Evolutionary conservation across 2,329 filamentous ascomycete genomes (phyloP), one percentile per base, ranked within the genome.

Genomic region (Penicillium sp.): DNA sequence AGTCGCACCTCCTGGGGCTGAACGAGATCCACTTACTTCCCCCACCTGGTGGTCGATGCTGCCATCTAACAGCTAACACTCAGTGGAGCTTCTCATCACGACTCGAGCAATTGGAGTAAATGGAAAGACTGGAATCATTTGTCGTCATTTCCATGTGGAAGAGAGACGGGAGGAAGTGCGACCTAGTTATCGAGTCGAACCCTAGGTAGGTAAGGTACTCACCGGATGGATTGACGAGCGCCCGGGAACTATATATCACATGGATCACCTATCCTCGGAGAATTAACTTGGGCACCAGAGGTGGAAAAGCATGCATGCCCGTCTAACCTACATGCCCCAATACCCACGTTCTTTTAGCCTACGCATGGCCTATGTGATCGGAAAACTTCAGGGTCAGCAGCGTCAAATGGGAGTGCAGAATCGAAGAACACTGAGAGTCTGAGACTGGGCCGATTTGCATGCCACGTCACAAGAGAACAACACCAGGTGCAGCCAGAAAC

Each of bases 391-490:
- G 27, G 45, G 50, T 50, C 41, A 47, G 42, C 36, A 55, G 55
- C 43, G 51, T 60, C 58, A 53, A 49, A 57, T 57, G 41, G 47
- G 46, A 31, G 30, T 37, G 49, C 54, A 54, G 51, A 50, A 53
- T 44, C 35, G 19, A 46, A 58, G 37, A 44, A 49, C n/a, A n/a
- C n/a, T n/a, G 48, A 57, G 53, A 56, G 41, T n/a, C 56, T 56
- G 50, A 57, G 55, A 63, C 54, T 54, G 48, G 54, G 52, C 51
- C 50, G 55, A 43, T 60, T 52, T 58, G 56, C 54, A 58, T 64
- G 66, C 64, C 66, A 69, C 65, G 65, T 68, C 65, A 69, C 59
- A 48, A 52, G 29, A 46, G 49, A 57, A 54, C 58, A 57, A 57
- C 57, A 55, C 56, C 46, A 53, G 50, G 58, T 63, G 60, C 56